Percentiles rank a stretch among this genome's conserved stretches.
These are phyloP conservation scores for Aspergillus ustus DNA, from an alignment of 2,329 filamentous ascomycete species.

Conservation along the genomic window DNA sequence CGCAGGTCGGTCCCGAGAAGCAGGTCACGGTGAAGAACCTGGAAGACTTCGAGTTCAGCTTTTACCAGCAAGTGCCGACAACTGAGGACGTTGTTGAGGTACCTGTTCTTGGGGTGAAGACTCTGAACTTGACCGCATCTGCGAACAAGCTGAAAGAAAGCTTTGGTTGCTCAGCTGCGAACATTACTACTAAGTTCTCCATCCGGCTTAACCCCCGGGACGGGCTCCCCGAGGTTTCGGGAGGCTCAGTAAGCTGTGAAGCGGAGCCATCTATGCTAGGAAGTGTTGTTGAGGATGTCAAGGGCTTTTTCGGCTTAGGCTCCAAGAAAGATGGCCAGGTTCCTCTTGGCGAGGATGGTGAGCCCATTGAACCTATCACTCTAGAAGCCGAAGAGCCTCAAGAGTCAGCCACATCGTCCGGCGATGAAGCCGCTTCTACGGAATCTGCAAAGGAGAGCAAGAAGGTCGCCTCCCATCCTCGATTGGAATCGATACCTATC, in stretches of 20 bases:
- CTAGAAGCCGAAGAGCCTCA: conserved; percentile 52
- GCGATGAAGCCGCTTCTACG: conserved; percentile 55
- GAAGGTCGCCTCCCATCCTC: conserved; percentile 49
- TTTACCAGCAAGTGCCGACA: conserved; percentile 72
- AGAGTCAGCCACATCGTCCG: conserved; percentile 48
- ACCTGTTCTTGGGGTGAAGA: conserved; percentile 69
- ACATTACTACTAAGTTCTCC: conserved; percentile 79
- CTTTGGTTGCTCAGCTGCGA: conserved; percentile 74
- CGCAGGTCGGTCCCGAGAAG: conserved; percentile 77
- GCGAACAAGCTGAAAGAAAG: conserved; percentile 78
- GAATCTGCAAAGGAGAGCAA: conserved; percentile 51
- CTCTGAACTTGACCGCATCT: conserved; percentile 83
- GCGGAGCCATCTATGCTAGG: conserved; percentile 76
- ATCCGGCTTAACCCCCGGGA: conserved; percentile 73
- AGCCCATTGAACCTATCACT: conserved; percentile 53
- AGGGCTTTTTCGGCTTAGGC: conserved; percentile 94
- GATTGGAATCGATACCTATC: conserved; percentile 58
- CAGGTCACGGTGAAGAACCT: conserved; percentile 82
- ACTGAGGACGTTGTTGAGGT: conserved; percentile 56
- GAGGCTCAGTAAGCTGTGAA: conserved; percentile 83
- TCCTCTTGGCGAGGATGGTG: conserved; percentile 66
- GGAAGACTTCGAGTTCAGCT: conserved; percentile 77
- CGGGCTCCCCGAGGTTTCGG: conserved; percentile 78
- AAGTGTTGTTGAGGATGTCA: conserved; percentile 87
- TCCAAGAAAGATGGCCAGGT: conserved; percentile 85